Evolutionary conservation across 176 grass and related monocot genomes (phyloP).

Genomic region (Oryza glumipatula): DNA sequence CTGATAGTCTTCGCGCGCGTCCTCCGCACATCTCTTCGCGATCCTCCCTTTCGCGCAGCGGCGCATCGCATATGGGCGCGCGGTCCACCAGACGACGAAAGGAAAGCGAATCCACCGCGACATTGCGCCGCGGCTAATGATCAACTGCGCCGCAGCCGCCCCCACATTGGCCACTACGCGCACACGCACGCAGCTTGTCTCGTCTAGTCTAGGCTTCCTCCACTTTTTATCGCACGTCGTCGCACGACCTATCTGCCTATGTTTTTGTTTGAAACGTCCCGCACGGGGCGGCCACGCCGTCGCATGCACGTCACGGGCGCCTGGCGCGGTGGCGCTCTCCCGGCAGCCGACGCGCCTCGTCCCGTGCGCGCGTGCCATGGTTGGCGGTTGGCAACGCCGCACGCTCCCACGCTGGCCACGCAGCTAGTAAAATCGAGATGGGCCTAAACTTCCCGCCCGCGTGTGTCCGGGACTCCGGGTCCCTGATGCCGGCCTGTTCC

Average conservation of each 20-base stretch:
- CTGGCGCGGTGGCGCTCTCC: too few relatives aligned
- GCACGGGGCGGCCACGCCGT: background rate
- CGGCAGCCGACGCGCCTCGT: too few relatives aligned
- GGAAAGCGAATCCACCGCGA: background rate
- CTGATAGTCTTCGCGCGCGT: background rate
- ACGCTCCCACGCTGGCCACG: too few relatives aligned
- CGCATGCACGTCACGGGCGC: background rate
- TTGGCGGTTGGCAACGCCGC: too few relatives aligned
- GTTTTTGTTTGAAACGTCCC: background rate
- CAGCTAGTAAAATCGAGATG: too few relatives aligned
- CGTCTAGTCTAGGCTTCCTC: background rate
- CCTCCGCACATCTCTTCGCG: background rate
- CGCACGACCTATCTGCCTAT: background rate
- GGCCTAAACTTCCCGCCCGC: too few relatives aligned
- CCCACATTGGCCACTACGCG: background rate
- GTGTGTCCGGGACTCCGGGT: background rate
- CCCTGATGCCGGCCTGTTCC: background rate
- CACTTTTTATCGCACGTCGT: background rate
- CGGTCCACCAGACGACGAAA: background rate
- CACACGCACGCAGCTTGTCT: background rate
- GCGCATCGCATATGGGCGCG: too few relatives aligned
- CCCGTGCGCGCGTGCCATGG: too few relatives aligned
- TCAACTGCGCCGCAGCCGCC: background rate
- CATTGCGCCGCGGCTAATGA: background rate
- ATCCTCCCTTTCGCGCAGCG: too few relatives aligned